These are phyloP conservation scores for Syncephalis fuscata DNA, from an alignment of 371 early-diverging fungal species.

Conservation along the genomic window DNA sequence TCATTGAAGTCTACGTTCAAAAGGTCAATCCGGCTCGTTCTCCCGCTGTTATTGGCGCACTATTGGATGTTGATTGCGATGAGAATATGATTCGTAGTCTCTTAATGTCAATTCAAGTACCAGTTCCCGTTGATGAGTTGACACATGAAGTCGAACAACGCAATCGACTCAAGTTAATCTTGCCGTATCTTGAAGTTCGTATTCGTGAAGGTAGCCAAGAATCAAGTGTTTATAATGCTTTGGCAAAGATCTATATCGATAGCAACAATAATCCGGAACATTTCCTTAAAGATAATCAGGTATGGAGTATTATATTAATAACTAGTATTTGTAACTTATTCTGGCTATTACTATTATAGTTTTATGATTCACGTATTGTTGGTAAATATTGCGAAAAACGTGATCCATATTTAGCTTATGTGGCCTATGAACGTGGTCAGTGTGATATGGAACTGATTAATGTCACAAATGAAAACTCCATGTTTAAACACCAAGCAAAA, in stretches of 20 bases:
- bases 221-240: slow-evolving; percentile 80
- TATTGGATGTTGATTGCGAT: slow-evolving; percentile 95
- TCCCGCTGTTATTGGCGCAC: slow-evolving; percentile 91
- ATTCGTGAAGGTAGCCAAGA: slow-evolving; percentile 77
- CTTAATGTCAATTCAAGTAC: slow-evolving; percentile 55
- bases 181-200: slow-evolving; percentile 83
- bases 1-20: slow-evolving; percentile 95
- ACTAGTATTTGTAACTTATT: neutral
- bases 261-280: slow-evolving; percentile 95
- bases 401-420: slow-evolving; percentile 89
- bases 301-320: neutral
- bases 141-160: slow-evolving; percentile 88
- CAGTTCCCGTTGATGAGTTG: slow-evolving; percentile 72
- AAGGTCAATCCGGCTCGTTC: slow-evolving; percentile 90
- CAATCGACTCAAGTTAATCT: slow-evolving; percentile 86
- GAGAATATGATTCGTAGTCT: slow-evolving; percentile 83
- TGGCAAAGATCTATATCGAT: slow-evolving; percentile 97
- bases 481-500: slow-evolving; percentile 98
- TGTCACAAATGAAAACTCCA: slow-evolving; percentile 89
- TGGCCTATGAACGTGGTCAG: slow-evolving; percentile 88
- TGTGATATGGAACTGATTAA: slow-evolving; percentile 86
- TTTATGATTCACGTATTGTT: slow-evolving; percentile 75
- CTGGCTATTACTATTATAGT: slow-evolving; percentile 11
- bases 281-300: slow-evolving; percentile 78
- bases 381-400: slow-evolving; percentile 97